Percentiles rank a stretch among this genome's conserved stretches.
These are phyloP conservation scores for Priceomyces carsonii DNA, from an alignment of 805 yeast genomes.

Conservation along the genomic window DNA sequence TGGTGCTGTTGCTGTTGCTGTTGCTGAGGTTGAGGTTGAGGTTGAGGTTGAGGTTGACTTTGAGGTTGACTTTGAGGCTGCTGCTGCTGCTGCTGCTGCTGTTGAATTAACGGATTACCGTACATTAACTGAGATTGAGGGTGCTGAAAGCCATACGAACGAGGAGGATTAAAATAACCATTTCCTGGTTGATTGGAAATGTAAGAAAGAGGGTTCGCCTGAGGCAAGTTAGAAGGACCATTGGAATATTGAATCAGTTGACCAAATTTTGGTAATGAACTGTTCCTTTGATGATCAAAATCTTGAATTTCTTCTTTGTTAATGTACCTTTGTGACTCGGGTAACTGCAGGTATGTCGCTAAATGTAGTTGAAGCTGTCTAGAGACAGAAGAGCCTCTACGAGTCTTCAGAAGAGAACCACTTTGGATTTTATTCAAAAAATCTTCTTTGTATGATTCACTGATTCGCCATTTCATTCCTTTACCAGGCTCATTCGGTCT, in stretches of 20 bases:
- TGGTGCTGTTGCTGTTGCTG: slow-evolving; percentile 11
- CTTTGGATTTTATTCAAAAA: slow-evolving; percentile 76
- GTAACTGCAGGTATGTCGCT: slow-evolving; percentile 55
- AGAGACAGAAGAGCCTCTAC: slow-evolving; percentile 80
- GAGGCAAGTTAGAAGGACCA: slow-evolving; percentile 18
- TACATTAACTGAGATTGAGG: slow-evolving; percentile 24
- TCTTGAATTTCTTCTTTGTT: slow-evolving; percentile 20
- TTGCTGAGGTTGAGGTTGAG: slow-evolving; percentile 10
- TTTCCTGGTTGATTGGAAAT: slow-evolving; percentile 14
- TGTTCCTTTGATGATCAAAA: slow-evolving; percentile 18
- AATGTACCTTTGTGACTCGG: slow-evolving; percentile 42
- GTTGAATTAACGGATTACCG: slow-evolving; percentile 20
- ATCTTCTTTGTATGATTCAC: slow-evolving; percentile 80
- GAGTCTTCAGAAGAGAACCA: slow-evolving; percentile 71
- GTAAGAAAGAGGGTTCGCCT: slow-evolving; percentile 23
- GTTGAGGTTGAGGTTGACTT: slow-evolving; percentile 11
- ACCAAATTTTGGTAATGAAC: slow-evolving; percentile 20
- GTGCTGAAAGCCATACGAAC: slow-evolving; percentile 16
- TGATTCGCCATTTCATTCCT: slow-evolving; percentile 99
- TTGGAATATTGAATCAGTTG: slow-evolving; percentile 16
- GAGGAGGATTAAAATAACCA: slow-evolving; percentile 12
- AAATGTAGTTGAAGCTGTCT: slow-evolving; percentile 77
- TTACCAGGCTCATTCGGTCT: slow-evolving; percentile 96
- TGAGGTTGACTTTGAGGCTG: slow-evolving; percentile 10
- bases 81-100: slow-evolving; percentile 12